Evolutionary conservation across 805 yeast genomes (phyloP).

Genomic region (Nakazawaea ernobii): DNA sequence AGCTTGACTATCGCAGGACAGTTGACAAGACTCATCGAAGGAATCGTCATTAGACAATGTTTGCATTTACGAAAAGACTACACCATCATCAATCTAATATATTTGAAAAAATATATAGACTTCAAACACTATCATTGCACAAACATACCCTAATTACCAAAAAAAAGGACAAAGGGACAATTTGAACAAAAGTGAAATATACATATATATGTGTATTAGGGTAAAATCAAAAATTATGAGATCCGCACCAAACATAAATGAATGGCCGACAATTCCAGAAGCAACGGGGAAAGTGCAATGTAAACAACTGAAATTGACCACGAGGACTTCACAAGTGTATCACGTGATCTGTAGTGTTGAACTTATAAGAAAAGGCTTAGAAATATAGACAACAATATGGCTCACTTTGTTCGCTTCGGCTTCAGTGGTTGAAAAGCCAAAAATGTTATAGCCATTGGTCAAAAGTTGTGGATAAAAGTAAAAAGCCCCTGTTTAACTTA

Average conservation of each 20-base stretch:
- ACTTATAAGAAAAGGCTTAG: no score
- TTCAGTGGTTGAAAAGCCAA: no score
- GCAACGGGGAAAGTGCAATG: slow-evolving; percentile 80
- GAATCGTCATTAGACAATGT: background rate
- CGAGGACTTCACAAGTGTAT: slow-evolving; percentile 86
- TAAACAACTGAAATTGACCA: slow-evolving; percentile 63
- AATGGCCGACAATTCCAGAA: slow-evolving; percentile 31
- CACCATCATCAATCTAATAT: background rate
- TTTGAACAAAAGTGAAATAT: background rate
- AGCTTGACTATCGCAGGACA: no score
- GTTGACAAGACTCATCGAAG: background rate
- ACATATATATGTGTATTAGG: background rate
- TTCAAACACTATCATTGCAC: background rate
- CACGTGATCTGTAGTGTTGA: no score
- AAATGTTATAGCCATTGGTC: no score
- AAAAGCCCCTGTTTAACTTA: no score
- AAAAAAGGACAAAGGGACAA: background rate
- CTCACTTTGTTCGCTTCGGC: no score
- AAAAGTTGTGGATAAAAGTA: no score
- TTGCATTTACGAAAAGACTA: no score
- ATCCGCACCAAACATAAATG: slow-evolving; percentile 59
- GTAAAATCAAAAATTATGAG: slow-evolving; percentile 87
- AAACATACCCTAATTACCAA: background rate
- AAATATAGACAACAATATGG: no score
- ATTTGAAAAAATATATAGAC: background rate